A percentile compares a stretch with the other conserved stretches of the same genome.
phyloP scores from a whole-genome alignment of 2,329 filamentous ascomycete species.

The Trichoderma oligosporum region DNA sequence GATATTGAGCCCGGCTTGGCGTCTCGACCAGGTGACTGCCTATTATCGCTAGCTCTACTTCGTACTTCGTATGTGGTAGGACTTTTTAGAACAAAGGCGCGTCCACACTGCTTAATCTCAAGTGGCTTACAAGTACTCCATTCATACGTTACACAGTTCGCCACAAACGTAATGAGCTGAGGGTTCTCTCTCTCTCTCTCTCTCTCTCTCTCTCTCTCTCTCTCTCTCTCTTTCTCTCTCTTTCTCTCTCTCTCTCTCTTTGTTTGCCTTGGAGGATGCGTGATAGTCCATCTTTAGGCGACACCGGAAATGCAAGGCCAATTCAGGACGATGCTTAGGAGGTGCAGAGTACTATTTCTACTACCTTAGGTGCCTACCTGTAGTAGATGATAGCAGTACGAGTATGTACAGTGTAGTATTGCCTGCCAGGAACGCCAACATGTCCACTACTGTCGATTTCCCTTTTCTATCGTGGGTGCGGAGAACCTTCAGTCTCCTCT shows the following conservation, averaged over 20 bases:
- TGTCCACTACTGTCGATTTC: conserved; percentile 3
- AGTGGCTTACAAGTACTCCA: conserved; percentile 3
- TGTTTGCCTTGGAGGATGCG: too few species aligned
- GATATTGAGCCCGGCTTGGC: conserved; percentile 8
- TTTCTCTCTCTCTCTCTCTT: too few species aligned
- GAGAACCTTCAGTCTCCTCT: conserved; percentile 15
- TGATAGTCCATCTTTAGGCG: too few species aligned
- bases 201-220: too few species aligned
- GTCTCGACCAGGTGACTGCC: not conserved
- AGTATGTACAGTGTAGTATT: too few species aligned
- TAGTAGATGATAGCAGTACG: too few species aligned
- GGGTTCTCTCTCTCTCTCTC: too few species aligned
- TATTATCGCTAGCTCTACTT: not conserved
- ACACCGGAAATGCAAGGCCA: too few species aligned
- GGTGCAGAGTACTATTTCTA: not conserved
- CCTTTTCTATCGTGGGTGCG: conserved; percentile 16
- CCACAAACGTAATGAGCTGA: not conserved
- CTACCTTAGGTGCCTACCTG: too few species aligned
- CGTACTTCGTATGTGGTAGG: not conserved
- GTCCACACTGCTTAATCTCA: not conserved
- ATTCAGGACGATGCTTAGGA: too few species aligned
- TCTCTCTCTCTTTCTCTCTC: too few species aligned
- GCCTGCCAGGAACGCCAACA: not conserved
- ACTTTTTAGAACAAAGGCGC: not conserved
- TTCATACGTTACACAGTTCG: not conserved